phyloP scores from a whole-genome alignment of 2,329 filamentous ascomycete genomes.

The Chaetomiaceae sp. region DNA sequence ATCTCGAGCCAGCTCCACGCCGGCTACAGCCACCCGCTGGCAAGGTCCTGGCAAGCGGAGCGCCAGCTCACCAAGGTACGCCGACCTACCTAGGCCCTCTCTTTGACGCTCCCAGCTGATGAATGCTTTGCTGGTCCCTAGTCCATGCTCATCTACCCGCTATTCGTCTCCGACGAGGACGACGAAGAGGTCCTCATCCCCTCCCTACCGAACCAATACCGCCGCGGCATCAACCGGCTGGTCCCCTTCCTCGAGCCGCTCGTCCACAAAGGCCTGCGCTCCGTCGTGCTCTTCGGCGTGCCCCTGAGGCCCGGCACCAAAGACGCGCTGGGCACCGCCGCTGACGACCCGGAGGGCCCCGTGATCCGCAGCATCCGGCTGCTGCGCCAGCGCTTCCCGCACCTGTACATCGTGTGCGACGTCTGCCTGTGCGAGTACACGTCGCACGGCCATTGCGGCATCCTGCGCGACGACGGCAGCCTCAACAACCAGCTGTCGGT shows the following conservation, averaged over 20 bases:
- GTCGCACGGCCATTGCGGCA: constrained; percentile 94
- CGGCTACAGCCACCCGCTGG: constrained; percentile 74
- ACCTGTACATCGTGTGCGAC: constrained; percentile 84
- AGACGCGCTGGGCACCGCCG: constrained; percentile 83
- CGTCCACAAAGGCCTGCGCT: constrained; percentile 81
- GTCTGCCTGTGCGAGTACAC: constrained; percentile 99
- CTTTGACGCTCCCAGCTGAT: constrained; percentile 6
- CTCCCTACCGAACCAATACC: constrained; percentile 84
- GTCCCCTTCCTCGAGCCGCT: constrained; percentile 80
- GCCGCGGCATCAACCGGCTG: constrained; percentile 80
- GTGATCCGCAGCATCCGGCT: constrained; percentile 84
- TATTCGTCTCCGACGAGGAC: constrained; percentile 91
- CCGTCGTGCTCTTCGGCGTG: constrained; percentile 94
- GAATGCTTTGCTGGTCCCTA: constrained; percentile 39
- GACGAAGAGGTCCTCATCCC: constrained; percentile 88
- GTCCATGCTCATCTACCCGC: constrained; percentile 97
- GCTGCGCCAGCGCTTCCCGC: constrained; percentile 76
- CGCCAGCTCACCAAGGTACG: constrained; percentile 76
- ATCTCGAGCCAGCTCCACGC: constrained; percentile 80
- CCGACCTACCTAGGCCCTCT: not conserved
- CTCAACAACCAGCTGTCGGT: constrained; percentile 92
- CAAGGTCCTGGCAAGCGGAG: constrained; percentile 76
- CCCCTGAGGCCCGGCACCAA: constrained; percentile 75
- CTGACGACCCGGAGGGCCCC: constrained; percentile 87
- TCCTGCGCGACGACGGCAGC: constrained; percentile 84